These are phyloP conservation scores for Apiotrichum montevideense DNA, from an alignment of 1,284 basidiomycete genomes.

Conservation along the genomic window DNA sequence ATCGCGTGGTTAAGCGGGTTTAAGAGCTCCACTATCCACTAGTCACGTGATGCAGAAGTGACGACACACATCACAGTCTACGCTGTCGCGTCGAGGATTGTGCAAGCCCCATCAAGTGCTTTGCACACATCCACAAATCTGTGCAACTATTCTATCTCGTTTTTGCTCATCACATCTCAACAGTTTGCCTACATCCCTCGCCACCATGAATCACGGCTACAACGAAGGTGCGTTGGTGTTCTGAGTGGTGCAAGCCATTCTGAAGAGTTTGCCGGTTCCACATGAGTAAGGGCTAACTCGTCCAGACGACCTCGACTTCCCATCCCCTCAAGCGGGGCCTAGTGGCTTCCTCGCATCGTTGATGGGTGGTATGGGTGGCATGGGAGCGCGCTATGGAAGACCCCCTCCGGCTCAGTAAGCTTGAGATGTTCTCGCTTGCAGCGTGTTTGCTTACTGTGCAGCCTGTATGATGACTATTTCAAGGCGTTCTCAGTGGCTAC, in stretches of 20 bases:
- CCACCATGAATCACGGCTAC: conserved; percentile 45
- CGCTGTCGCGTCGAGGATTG: not conserved
- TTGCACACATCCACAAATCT: not conserved
- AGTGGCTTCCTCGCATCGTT: conserved; percentile 27
- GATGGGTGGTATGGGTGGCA: conserved; percentile 25
- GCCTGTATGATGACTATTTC: conserved; percentile 47
- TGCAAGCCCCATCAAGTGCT: no score
- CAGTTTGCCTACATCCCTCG: not conserved
- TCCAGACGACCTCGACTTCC: conserved; percentile 13
- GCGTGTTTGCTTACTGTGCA: conserved; percentile 1
- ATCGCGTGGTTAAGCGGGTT: no score
- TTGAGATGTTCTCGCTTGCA: not conserved
- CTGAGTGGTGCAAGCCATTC: no score
- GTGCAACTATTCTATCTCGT: not conserved
- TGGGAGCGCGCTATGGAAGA: conserved; percentile 8
- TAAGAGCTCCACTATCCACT: no score
- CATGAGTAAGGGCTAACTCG: no score
- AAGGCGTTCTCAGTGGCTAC: conserved; percentile 48
- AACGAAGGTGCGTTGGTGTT: conserved; percentile 28
- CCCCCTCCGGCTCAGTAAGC: conserved; percentile 25
- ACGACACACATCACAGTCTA: not conserved
- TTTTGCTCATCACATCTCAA: no score
- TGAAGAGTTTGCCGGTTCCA: no score
- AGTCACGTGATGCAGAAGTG: not conserved
- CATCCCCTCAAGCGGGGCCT: conserved; percentile 19